Percentiles rank a stretch among this genome's conserved stretches.
Evolutionary conservation across 805 yeast genomes (phyloP).

Genomic region (Kuraishia floccosa): DNA sequence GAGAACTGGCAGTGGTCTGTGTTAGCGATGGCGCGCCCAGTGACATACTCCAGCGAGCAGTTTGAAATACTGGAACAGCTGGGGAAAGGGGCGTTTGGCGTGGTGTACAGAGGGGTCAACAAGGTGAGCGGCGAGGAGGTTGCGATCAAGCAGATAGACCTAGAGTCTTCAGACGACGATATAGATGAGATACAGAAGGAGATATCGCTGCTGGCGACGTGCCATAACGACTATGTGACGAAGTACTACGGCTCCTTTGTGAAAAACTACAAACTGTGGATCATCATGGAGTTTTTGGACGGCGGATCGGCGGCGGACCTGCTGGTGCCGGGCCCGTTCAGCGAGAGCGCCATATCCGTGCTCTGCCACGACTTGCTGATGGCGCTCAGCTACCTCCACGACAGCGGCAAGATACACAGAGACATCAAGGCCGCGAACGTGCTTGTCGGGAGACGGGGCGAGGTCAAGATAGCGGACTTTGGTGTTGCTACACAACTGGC

Average conservation of each 20-base stretch:
- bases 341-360: slow-evolving; percentile 41
- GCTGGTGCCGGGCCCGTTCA: slow-evolving; percentile 45
- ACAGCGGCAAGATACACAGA: slow-evolving; percentile 73
- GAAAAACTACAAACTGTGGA: too few species aligned
- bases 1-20: neutral
- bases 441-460: slow-evolving; percentile 63
- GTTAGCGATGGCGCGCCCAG: neutral
- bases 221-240: slow-evolving; percentile 53
- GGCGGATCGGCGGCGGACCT: slow-evolving; percentile 70
- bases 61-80: slow-evolving; percentile 41
- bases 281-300: slow-evolving; percentile 71
- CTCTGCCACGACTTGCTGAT: slow-evolving; percentile 42
- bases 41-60: slow-evolving; percentile 21
- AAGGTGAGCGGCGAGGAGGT: slow-evolving; percentile 29
- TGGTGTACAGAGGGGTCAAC: slow-evolving; percentile 55
- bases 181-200: slow-evolving; percentile 65
- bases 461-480: slow-evolving; percentile 87
- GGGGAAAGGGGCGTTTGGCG: slow-evolving; percentile 75
- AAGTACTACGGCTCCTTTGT: slow-evolving; percentile 64
- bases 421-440: slow-evolving; percentile 89
- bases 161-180: slow-evolving; percentile 58
- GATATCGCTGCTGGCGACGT: slow-evolving; percentile 56
- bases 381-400: slow-evolving; percentile 59
- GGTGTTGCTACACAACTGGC: slow-evolving; percentile 83
- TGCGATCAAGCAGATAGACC: slow-evolving; percentile 58